A percentile compares a stretch with the other conserved stretches of the same genome.
Conservation (phyloP, 306 rosid genomes). For the Biancaea sappan region DNA sequence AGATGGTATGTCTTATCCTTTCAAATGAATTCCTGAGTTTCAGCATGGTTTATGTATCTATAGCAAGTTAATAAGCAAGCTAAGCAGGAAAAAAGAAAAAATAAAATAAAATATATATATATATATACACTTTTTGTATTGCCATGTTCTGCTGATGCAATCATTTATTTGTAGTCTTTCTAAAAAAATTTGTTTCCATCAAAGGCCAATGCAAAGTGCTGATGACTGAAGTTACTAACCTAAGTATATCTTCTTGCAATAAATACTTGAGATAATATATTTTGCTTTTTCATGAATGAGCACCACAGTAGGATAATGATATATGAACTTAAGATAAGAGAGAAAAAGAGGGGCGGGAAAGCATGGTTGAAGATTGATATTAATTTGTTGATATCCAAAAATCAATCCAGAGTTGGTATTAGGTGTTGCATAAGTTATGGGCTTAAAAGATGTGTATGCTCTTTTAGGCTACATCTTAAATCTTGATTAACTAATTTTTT, state of each 20-base stretch:
- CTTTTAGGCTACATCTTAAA: slow-evolving; percentile 1
- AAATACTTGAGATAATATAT: background rate
- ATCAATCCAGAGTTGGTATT: slow-evolving; percentile 13
- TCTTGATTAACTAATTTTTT: slow-evolving; percentile 18
- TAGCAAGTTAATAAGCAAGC: slow-evolving; percentile 16
- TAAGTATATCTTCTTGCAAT: background rate
- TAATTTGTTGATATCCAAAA: background rate
- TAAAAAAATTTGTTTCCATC: background rate
- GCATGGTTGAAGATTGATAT: slow-evolving; percentile 22
- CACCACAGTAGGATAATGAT: background rate
- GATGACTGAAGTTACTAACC: background rate
- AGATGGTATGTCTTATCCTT: slow-evolving; percentile 66
- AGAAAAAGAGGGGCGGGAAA: background rate
- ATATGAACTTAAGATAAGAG: background rate
- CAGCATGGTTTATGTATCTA: background rate
- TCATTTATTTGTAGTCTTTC: background rate
- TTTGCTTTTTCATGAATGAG: background rate
- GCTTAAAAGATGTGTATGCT: slow-evolving; percentile 19
- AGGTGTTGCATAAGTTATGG: slow-evolving; percentile 14
- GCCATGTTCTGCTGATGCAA: background rate
- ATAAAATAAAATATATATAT: no score
- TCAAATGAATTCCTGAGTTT: slow-evolving; percentile 19
- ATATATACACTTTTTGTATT: slow-evolving; percentile 23
- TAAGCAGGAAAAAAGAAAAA: slow-evolving; percentile 14
- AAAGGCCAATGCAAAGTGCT: background rate